These are phyloP conservation scores for Camelina sativa DNA, from an alignment of 345 rosid genomes.

Conservation along the genomic window DNA sequence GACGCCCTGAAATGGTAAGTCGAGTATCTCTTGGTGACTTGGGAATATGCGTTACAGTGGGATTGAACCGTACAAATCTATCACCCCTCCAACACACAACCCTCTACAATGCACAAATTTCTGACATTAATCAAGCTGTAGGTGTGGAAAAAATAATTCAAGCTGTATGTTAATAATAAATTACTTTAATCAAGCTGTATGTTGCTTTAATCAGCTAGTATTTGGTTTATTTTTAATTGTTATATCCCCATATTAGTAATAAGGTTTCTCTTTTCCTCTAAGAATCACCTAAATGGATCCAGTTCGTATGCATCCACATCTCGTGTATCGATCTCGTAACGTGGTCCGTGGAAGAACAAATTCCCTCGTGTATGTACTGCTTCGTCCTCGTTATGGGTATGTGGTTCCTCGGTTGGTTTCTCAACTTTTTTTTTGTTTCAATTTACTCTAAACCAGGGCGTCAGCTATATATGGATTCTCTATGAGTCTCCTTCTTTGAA, in stretches of 20 bases:
- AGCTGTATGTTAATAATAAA: too few relatives aligned
- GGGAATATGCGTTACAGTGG: background rate
- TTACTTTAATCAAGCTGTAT: too few relatives aligned
- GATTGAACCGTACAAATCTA: background rate
- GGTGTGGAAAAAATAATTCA: too few relatives aligned
- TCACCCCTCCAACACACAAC: background rate
- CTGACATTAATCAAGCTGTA: too few relatives aligned
- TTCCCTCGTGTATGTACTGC: background rate
- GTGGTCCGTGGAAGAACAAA: too few relatives aligned
- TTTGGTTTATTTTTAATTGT: too few relatives aligned
- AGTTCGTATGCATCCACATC: too few relatives aligned
- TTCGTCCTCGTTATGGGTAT: background rate
- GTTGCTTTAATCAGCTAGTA: too few relatives aligned
- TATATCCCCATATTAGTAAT: too few relatives aligned
- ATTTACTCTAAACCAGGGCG: constrained; percentile 43
- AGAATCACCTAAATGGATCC: background rate
- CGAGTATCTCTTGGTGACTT: background rate
- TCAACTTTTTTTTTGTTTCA: background rate
- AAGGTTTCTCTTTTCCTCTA: background rate
- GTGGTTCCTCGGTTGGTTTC: background rate
- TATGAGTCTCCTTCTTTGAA: constrained; percentile 62
- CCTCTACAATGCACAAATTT: background rate
- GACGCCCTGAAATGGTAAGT: background rate
- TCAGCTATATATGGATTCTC: constrained; percentile 59
- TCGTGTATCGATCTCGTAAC: too few relatives aligned